Percentiles rank a stretch among this genome's conserved stretches.
These are phyloP conservation scores for Colletotrichum lentis DNA, from an alignment of 2,329 filamentous ascomycete genomes.

Conservation along the genomic window DNA sequence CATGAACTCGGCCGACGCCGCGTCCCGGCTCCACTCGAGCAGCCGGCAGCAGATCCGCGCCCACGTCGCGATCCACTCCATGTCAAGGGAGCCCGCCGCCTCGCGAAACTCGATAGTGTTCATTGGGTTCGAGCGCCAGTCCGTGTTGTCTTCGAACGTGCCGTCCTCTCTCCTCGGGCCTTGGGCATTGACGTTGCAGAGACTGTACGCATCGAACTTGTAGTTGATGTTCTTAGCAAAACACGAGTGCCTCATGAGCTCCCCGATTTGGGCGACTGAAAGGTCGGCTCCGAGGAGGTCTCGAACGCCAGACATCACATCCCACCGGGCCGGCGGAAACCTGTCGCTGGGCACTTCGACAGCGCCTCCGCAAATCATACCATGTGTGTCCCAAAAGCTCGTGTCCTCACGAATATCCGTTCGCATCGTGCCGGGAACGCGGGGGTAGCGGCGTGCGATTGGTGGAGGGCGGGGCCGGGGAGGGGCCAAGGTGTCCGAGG, in stretches of 20 bases:
- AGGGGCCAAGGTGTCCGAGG: background rate
- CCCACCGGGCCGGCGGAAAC: constrained; percentile 10
- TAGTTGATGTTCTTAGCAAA: constrained; percentile 30
- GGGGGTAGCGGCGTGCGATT: constrained; percentile 19
- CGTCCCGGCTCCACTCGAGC: constrained; percentile 43
- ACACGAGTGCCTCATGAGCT: constrained; percentile 14
- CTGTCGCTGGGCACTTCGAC: background rate
- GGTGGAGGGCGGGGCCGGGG: constrained; percentile 30
- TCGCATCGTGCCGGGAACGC: constrained; percentile 29
- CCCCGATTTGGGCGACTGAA: constrained; percentile 24
- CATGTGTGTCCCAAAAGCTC: constrained; percentile 10
- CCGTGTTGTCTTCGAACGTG: background rate
- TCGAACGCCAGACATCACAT: constrained; percentile 37
- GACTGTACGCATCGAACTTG: constrained; percentile 29
- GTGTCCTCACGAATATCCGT: background rate
- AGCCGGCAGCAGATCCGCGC: constrained; percentile 46
- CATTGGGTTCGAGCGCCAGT: background rate
- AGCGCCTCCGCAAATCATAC: background rate
- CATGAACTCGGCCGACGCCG: constrained; percentile 45
- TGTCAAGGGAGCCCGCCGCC: constrained; percentile 47
- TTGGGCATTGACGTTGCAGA: background rate
- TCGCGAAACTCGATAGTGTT: constrained; percentile 51
- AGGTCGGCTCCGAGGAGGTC: constrained; percentile 33
- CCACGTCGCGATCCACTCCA: constrained; percentile 49
- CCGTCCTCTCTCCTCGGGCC: background rate